Base-by-base conservation (phyloP, 1,139 yeast species). In the Petasospora rhodanensis region DNA sequence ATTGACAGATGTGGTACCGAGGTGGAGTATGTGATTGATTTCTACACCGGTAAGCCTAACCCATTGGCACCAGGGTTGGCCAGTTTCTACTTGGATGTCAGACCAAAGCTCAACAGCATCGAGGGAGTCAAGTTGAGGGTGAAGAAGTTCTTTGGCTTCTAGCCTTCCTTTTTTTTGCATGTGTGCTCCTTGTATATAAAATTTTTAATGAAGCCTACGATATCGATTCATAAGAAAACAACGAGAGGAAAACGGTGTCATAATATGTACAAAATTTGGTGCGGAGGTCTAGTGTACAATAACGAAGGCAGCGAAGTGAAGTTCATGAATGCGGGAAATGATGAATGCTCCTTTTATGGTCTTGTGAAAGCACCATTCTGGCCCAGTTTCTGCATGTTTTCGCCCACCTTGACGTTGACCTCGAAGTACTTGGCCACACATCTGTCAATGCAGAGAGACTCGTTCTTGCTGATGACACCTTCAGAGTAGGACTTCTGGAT, bases 341-440 rank as follows among this genome's bases (percentile, higher is more conserved):
- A n/a, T n/a, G n/a, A n/a, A n/a, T n/a, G n/a, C n/a, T n/a, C n/a
- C n/a, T n/a, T n/a, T 35, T 23, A 47, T 27, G 51, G 51, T 47
- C 52, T 48, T 34, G 63, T 63, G 42, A 64, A 65, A 24, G 59
- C 52, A 49, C 64, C 63, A 25, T 59, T 54, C 41, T 62, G 81
- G 32, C 89, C 89, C 61, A 80, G 62, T 55, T 75, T 71, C 64
- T 80, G 87, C 87, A 80, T 79, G 59, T 77, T 73, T 55, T 89
- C 97, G 49, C 97, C 97, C 46, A 93, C 96, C 66, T 87, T 84
- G 47, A 86, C 93, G 61, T 91, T 91, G 48, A 95, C 87, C 54
- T 87, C 96, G 52, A 93, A 93, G 65, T 91, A 91, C 64, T 91
- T 91, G 53, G 95, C 77, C 43, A 91, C 98, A 26, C 39, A 35